These are phyloP conservation scores for Maudiozyma pseudohumilis DNA, from an alignment of 805 yeast genomes.

Conservation along the genomic window DNA sequence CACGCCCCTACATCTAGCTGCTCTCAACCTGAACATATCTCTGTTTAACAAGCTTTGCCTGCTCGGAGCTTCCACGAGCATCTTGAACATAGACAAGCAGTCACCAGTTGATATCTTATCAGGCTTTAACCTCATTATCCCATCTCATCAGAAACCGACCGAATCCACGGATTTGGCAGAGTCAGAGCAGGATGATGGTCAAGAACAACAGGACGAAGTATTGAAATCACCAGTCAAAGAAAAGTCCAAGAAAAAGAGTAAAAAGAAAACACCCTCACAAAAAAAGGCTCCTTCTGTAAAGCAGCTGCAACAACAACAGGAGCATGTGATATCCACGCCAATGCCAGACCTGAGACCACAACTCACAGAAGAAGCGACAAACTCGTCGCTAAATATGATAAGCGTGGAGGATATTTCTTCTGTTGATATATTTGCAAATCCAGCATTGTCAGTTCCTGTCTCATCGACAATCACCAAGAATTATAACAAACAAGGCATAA, in stretches of 20 bases:
- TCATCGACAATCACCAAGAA: slow-evolving; percentile 4
- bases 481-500: not conserved
- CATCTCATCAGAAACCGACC: not conserved
- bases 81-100: slow-evolving; percentile 22
- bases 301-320: not conserved
- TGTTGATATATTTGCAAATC: slow-evolving; percentile 4
- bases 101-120: slow-evolving; percentile 24
- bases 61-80: slow-evolving; percentile 26
- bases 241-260: not conserved
- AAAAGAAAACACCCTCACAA: not conserved
- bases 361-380: not conserved
- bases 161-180: not conserved
- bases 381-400: slow-evolving; percentile 2
- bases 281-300: no score
- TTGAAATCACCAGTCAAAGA: not conserved
- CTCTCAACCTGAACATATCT: slow-evolving; percentile 26
- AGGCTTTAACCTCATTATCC: slow-evolving; percentile 6
- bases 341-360: not conserved
- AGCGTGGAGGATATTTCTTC: slow-evolving; percentile 6
- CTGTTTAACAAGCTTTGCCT: slow-evolving; percentile 25
- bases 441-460: not conserved
- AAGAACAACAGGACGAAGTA: not conserved
- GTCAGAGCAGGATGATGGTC: no score
- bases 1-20: slow-evolving; percentile 76
- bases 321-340: not conserved